Base-by-base conservation (phyloP, 805 yeast genomes). In the Metschnikowia lunata region DNA sequence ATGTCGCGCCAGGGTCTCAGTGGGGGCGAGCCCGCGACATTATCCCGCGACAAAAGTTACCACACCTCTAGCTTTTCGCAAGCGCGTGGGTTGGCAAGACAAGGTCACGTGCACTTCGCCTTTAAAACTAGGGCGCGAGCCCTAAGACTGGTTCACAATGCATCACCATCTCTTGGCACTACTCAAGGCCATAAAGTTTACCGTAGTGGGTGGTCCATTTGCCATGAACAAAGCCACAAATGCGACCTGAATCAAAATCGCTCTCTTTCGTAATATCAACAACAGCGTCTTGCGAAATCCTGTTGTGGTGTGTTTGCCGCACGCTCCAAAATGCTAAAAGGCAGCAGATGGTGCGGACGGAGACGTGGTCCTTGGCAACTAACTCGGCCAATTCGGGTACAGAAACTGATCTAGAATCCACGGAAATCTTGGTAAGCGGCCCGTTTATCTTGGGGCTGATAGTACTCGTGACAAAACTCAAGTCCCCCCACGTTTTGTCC, bases 271-370 rank as follows among this genome's bases (percentile, higher is more conserved):
- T n/a, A 11, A 7, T 15, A 8, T 34, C 26, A 3, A 14, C 14
- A 27, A 37, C 30, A 8, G 13, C 23, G 1, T 23, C 18, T 11
- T 11, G 15, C 8, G 35, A 13, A n/a, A 38, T 6, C 9, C 11
- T 14, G 8, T 36, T 31, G 34, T 23, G 18, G 30, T 36, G 38
- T 10, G 50, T 42, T 15, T 48, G 44, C 15, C 46, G 45, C 27
- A 70, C 42, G 40, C 68, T 69, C 72, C 72, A 70, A 18, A 65
- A 36, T 6, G 70, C 72, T 26, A 69, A 38, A 8, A 61, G 51
- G 37, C 69, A 60, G 49, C 71, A 66, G 8, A 69, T 42, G 6
- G 67, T 60, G 37, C 72, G 47, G 3, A 58, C 55, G 7, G 71
- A 54, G 4, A 67, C 49, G 5, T 45, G 45, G 7, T 62, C 64